Base-by-base conservation (phyloP, 1,284 basidiomycete species). In the Ceratobasidium sp. region DNA sequence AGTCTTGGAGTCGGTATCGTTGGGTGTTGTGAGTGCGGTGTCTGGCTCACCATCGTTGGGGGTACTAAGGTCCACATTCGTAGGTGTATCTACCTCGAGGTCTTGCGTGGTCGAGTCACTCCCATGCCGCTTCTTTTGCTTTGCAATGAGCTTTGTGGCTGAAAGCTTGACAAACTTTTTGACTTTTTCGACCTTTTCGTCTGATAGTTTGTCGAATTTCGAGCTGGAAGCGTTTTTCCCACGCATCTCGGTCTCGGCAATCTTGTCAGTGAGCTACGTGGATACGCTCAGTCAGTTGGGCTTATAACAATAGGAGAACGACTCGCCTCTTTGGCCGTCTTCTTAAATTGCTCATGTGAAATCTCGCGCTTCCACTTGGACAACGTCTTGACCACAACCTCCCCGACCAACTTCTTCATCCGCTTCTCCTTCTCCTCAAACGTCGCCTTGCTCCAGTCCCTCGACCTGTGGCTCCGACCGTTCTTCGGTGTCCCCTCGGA, bases 251-350 rank as follows among this genome's bases (percentile, higher is more conserved):
- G 97, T 98, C 72, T 94, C 91, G 18, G 90, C 86, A 66, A 99
- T 90, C 40, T 92, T 80, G 73, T 89, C 85, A 0, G 95, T 92
- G 72, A 94, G 83, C 90, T 93, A 76, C 0, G 42, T 33, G 48
- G 49, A 67, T 49, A 51, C 5, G 42, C 3, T 23, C 1, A 25
- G 58, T 30, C 33, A 66, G 46, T 16, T 46, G 30, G 70, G 38
- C 7, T 14, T 49, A 36, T 12, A 40, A 18, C 25, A 75, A 74
- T 51, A 62, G 59, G 44, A 58, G 70, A 48, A 7, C 18, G 5
- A 82, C 86, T 75, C 76, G 95, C 95, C 86, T 98, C 94, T 79
- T 95, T 95, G 6, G 97, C 96, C 78, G 97, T 89, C 78, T 90
- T 91, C 85, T 99, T 99, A 85, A 99, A 98, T 66, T 85, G 82